These are phyloP conservation scores for Lasiosphaeria miniovina DNA, from an alignment of 495 filamentous ascomycete genomes.

Conservation along the genomic window DNA sequence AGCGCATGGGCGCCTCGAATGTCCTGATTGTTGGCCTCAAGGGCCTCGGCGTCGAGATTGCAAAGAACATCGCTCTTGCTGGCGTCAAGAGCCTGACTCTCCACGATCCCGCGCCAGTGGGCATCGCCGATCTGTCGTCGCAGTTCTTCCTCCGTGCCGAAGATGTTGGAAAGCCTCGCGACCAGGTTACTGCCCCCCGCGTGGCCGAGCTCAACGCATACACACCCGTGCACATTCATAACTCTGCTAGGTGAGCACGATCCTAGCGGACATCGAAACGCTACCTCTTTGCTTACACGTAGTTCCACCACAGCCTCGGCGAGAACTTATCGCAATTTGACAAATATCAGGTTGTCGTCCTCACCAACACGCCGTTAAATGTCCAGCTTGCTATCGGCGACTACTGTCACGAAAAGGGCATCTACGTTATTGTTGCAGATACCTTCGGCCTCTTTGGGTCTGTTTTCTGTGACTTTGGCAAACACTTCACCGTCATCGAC, in stretches of 20 bases:
- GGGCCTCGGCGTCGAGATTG: constrained; percentile 95
- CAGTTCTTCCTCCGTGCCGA: constrained; percentile 91
- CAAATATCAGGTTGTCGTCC: constrained; percentile 86
- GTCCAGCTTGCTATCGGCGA: constrained; percentile 81
- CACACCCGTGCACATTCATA: constrained; percentile 77
- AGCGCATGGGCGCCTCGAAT: constrained; percentile 95
- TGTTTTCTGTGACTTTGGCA: constrained; percentile 96
- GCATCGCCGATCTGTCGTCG: constrained; percentile 83
- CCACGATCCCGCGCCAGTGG: constrained; percentile 75
- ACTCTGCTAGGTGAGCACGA: constrained; percentile 43
- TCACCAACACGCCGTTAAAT: constrained; percentile 77
- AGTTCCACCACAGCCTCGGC: constrained; percentile 45
- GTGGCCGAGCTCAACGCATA: constrained; percentile 96
- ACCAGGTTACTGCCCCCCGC: constrained; percentile 77
- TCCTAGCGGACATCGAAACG: not conserved
- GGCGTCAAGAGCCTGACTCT: constrained; percentile 83
- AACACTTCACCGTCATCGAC: constrained; percentile 86
- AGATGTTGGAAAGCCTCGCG: constrained; percentile 91
- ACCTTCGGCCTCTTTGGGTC: constrained; percentile 92
- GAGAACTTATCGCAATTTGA: constrained; percentile 73
- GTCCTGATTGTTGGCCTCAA: constrained; percentile 89
- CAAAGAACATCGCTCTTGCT: constrained; percentile 97
- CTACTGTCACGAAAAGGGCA: constrained; percentile 88
- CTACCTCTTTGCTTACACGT: constrained; percentile 20
- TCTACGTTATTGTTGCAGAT: constrained; percentile 82